phyloP scores from a whole-genome alignment of 768 basidiomycete genomes.

The Naganishia kalamii region DNA sequence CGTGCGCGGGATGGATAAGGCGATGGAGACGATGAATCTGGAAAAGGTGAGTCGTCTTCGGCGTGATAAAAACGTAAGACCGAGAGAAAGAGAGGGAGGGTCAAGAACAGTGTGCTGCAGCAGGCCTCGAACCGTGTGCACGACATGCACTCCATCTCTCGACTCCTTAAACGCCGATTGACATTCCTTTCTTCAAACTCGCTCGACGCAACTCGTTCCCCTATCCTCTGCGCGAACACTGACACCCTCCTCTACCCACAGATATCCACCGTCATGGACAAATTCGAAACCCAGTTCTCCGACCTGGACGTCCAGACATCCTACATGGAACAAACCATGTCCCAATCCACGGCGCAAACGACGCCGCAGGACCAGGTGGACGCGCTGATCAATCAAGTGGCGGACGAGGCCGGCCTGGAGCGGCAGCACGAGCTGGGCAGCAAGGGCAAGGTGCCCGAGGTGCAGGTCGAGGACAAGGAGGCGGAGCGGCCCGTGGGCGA shows the following conservation, averaged over 20 bases:
- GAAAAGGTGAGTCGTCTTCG: constrained; percentile 75
- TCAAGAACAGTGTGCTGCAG: too few species aligned
- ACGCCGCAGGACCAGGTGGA: constrained; percentile 98
- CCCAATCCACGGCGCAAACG: constrained; percentile 79
- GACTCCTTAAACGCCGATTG: too few species aligned
- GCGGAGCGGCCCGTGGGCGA: constrained; percentile 45
- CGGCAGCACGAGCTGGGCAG: constrained; percentile 80
- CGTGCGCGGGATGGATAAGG: constrained; percentile 95
- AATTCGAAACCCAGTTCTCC: constrained; percentile 91
- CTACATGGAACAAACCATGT: constrained; percentile 97
- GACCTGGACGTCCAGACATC: constrained; percentile 97
- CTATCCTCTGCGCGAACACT: neutral
- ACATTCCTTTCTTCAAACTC: neutral
- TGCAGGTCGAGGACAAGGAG: constrained; percentile 52
- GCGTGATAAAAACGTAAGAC: neutral
- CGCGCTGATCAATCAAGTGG: constrained; percentile 79
- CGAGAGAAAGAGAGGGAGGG: too few species aligned
- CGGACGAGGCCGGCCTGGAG: constrained; percentile 94
- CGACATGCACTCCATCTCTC: too few species aligned
- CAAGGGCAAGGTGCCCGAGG: constrained; percentile 54
- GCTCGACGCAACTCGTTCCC: neutral
- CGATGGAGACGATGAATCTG: constrained; percentile 98
- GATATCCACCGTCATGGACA: constrained; percentile 99
- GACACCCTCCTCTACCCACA: constrained; percentile 40
- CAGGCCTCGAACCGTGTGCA: too few species aligned